Base-by-base conservation (phyloP, 352 stramenopile species). In the Globisporangium iwayamae region DNA sequence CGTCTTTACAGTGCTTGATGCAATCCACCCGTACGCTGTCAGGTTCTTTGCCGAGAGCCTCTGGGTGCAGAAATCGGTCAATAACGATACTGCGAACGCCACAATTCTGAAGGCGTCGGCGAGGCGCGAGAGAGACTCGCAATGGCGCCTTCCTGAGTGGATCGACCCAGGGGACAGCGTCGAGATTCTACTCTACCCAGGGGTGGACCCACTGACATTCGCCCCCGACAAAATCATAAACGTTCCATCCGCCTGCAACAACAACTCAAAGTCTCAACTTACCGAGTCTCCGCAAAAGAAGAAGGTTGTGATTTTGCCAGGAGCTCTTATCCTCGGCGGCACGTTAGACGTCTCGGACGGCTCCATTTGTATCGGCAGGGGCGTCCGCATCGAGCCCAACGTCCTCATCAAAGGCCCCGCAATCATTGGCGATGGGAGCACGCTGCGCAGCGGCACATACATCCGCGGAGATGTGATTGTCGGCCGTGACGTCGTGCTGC, bases 351-450 rank as follows among this genome's bases (percentile, higher is more conserved):
- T 92, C 25, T 85, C 81, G 0, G 75, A 88, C 25, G 82, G 85
- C 2, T 90, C 83, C 8, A 85, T 93, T 32, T 74, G 76, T 46
- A 78, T 91, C 32, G 82, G 81, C 0, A 75, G 72, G 58, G 75
- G 85, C 56, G 80, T 81, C 36, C 72, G 79, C 6, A 75, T 93
- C n/a, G 82, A 93, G 48, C 76, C 83, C 0, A 78, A 87, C 39
- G 75, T 88, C 56, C 79, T 76, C 65, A 79, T 93, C 56, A 90
- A 90, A 63, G 83, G 83, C n/a, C 84, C 84, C 0, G 75, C 79
- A 9, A 87, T 93, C 68, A 89, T 93, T 48, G 84, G 80, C 13
- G 79, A 84, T 28, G 74, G 72, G 32, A 85, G 70, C 54, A 84
- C 78, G 28, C 38, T 91, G 16, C 83, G 85, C 47, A 85, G 74